Base-by-base conservation (phyloP, 495 filamentous ascomycete genomes). In the Glonium stellatum region DNA sequence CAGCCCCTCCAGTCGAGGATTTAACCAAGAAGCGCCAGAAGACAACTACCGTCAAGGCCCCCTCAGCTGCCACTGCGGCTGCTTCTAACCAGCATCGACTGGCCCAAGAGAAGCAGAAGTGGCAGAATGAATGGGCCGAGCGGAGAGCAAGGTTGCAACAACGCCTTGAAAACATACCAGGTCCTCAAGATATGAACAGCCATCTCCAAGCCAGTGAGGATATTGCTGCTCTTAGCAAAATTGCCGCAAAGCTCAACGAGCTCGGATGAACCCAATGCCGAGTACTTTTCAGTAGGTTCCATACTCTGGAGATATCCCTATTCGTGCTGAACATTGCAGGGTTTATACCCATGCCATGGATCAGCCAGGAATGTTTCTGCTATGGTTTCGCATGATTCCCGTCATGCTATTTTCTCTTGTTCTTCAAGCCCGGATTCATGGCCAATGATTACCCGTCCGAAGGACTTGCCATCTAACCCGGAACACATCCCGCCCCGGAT, bases 121-220 rank as follows among this genome's bases (percentile, higher is more conserved):
- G 66, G 15, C 53, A 63, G 35, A 22, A 42, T 12, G 58, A 57
- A 36, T 69, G 65, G 35, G 13, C 50, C 5, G 54, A 37, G 42
- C 46, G 61, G 56, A 63, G 63, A 54, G 37, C 55, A 25, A 48
- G 25, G 2, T 18, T 69, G 23, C 55, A 58, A 27, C 44, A 58
- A 23, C 44, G 51, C 19, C 46, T 69, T 11, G 42, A 46, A 13
- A 59, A 49, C 13, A 53, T 69, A 36, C 54, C 27, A 37, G 63
- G 60, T n/a, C 66, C 63, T 18, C 57, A 49, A n/a, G 66, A 69
- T 27, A 34, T 67, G 47, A 48, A 48, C 4, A 55, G 61, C 15
- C 56, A 61, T 23, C 39, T 55, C 21, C 62, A 64, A 18, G 42
- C 65, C 36, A 56, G 18, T 34, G 58, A 65, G 44, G 62, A 62